Percentiles rank a stretch among this genome's conserved stretches.
phyloP scores from a whole-genome alignment of 495 filamentous ascomycete genomes.

The Daldinia childiae region DNA sequence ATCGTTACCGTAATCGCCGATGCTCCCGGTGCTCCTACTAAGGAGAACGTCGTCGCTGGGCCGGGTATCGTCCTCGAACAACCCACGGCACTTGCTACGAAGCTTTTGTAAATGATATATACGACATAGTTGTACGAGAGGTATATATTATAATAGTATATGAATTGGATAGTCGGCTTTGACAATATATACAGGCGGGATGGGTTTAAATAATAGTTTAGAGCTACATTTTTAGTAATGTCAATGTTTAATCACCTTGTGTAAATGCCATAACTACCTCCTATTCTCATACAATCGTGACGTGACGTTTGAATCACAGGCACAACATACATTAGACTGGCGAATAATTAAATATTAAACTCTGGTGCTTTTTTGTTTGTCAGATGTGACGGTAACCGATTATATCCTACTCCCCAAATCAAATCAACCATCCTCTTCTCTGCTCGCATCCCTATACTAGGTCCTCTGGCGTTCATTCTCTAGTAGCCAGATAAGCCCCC shows the following conservation, averaged over 20 bases:
- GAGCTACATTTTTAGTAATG: constrained; percentile 29
- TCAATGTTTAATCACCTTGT: constrained; percentile 35
- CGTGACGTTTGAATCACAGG: neutral
- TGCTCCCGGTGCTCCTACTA: constrained; percentile 55
- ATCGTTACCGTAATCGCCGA: constrained; percentile 59
- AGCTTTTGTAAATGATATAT: constrained; percentile 16
- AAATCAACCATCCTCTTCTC: too few species aligned
- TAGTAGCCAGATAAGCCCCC: too few species aligned
- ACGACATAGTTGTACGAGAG: neutral
- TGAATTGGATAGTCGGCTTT: neutral
- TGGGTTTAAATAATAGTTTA: constrained; percentile 10
- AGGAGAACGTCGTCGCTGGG: constrained; percentile 50
- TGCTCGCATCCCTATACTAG: too few species aligned
- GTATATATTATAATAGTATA: neutral
- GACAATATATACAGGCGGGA: neutral
- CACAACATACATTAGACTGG: neutral
- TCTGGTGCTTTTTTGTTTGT: too few species aligned
- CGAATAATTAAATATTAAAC: too few species aligned
- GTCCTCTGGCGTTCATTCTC: too few species aligned
- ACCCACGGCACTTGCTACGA: constrained; percentile 19
- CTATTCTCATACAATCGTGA: neutral
- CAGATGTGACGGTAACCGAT: too few species aligned
- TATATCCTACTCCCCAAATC: too few species aligned
- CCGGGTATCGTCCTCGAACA: constrained; percentile 39
- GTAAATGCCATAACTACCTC: too few species aligned